Conservation (phyloP, 202 grass and related monocot species). For the Eragrostis tef region DNA sequence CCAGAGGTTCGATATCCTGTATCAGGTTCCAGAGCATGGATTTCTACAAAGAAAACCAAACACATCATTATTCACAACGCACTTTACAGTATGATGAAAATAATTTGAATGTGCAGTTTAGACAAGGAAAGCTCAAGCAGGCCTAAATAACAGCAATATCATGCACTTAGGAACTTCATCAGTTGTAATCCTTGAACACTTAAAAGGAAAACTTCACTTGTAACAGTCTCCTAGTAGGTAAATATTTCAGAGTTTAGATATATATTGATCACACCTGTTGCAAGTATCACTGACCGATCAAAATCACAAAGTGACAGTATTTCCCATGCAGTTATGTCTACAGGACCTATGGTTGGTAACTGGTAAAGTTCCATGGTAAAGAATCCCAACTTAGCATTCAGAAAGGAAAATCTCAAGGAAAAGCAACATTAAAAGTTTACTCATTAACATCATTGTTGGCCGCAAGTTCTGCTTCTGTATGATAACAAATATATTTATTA, state of each 20-base stretch:
- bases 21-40: conserved; percentile 83
- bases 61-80: conserved; percentile 31
- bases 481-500: neutral
- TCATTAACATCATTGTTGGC: neutral
- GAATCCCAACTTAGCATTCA: neutral
- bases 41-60: conserved; percentile 61
- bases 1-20: conserved; percentile 95
- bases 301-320: neutral
- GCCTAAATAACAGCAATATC: neutral
- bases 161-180: conserved; percentile 14
- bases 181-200: neutral
- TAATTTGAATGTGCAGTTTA: conserved; percentile 7
- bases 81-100: conserved; percentile 30
- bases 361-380: neutral
- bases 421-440: conserved; percentile 17
- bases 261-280: conserved; percentile 16
- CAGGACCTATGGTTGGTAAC: neutral
- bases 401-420: neutral
- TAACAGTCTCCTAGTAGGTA: conserved; percentile 7
- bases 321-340: neutral
- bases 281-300: neutral
- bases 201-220: neutral
- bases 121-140: neutral
- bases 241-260: conserved; percentile 36
- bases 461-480: conserved; percentile 2